Evolutionary conservation across 352 stramenopile genomes (phyloP).

Genomic region (Pythium dissotocum): DNA sequence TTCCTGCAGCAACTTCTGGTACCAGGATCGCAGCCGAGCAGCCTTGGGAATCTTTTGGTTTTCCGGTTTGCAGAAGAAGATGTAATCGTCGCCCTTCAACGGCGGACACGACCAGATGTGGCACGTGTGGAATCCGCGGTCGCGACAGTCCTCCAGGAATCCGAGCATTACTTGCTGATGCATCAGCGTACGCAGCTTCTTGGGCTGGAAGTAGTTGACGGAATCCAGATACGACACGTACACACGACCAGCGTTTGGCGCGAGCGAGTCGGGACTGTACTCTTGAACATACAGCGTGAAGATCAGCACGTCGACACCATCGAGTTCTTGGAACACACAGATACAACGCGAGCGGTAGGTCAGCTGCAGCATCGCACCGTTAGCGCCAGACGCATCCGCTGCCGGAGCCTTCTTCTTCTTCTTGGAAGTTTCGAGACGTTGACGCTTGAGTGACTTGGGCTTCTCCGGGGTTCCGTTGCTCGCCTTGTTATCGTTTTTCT

Average conservation of each 20-base stretch:
- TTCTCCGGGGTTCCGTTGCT: constrained; percentile 29
- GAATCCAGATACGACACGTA: constrained; percentile 91
- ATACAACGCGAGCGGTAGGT: constrained; percentile 89
- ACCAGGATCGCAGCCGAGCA: constrained; percentile 83
- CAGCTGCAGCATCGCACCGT: constrained; percentile 56
- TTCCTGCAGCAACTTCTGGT: constrained; percentile 79
- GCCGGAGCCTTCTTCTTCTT: constrained; percentile 33
- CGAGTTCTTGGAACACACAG: constrained; percentile 88
- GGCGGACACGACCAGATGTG: constrained; percentile 92
- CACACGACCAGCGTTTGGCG: constrained; percentile 77
- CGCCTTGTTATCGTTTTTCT: constrained; percentile 36
- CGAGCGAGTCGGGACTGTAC: constrained; percentile 71
- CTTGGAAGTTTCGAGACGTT: constrained; percentile 46
- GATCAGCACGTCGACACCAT: constrained; percentile 87
- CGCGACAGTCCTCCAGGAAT: constrained; percentile 87
- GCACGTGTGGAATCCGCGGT: constrained; percentile 83
- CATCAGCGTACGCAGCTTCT: constrained; percentile 87
- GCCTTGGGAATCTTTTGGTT: constrained; percentile 91
- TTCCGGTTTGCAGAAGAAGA: constrained; percentile 90
- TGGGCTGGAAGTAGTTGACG: constrained; percentile 89
- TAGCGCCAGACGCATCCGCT: constrained; percentile 20
- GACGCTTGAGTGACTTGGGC: constrained; percentile 73
- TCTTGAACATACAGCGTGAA: constrained; percentile 91
- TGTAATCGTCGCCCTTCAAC: constrained; percentile 88
- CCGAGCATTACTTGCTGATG: constrained; percentile 89